Evolutionary conservation across 2,329 filamentous ascomycete species (phyloP).

Genomic region (Trichoderma polysporum): DNA sequence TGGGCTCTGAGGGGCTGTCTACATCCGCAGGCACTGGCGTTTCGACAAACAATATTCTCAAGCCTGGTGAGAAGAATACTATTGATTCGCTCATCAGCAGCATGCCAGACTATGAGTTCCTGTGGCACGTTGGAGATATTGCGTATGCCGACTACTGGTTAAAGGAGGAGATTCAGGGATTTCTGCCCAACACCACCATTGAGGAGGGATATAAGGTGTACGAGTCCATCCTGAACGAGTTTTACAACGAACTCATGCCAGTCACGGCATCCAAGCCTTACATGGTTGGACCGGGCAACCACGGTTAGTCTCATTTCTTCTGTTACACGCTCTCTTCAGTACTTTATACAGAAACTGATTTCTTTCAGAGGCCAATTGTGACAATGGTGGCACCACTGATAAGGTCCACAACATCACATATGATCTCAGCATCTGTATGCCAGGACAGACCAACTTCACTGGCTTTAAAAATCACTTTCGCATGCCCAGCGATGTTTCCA

Average conservation of each 20-base stretch:
- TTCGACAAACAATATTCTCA: not conserved
- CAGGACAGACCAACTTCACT: slow-evolving; percentile 14
- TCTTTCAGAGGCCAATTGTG: slow-evolving; percentile 11
- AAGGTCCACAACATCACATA: slow-evolving; percentile 15
- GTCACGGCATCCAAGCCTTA: slow-evolving; percentile 4
- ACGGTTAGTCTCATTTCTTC: no score
- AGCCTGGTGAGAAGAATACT: slow-evolving; percentile 10
- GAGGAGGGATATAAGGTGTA: slow-evolving; percentile 16
- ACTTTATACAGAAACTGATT: no score
- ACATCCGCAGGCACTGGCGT: slow-evolving; percentile 5
- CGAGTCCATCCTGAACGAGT: slow-evolving; percentile 11
- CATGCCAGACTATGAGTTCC: slow-evolving; percentile 1
- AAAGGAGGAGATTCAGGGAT: slow-evolving; percentile 19
- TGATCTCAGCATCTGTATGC: slow-evolving; percentile 9
- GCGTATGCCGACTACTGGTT: slow-evolving; percentile 16
- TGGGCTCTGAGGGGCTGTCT: not conserved
- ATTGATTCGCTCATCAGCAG: slow-evolving; percentile 10
- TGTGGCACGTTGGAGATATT: slow-evolving; percentile 15
- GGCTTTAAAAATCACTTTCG: slow-evolving; percentile 13
- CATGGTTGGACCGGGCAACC: slow-evolving; percentile 13
- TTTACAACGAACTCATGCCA: slow-evolving; percentile 15
- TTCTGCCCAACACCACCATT: slow-evolving; percentile 8
- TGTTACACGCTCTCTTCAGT: no score
- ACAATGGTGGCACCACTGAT: slow-evolving; percentile 9
- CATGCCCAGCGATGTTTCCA: slow-evolving; percentile 8